Evolutionary conservation across 345 rosid species (phyloP), one percentile per base, ranked within the genome.

Genomic region (Isatis tinctoria): DNA sequence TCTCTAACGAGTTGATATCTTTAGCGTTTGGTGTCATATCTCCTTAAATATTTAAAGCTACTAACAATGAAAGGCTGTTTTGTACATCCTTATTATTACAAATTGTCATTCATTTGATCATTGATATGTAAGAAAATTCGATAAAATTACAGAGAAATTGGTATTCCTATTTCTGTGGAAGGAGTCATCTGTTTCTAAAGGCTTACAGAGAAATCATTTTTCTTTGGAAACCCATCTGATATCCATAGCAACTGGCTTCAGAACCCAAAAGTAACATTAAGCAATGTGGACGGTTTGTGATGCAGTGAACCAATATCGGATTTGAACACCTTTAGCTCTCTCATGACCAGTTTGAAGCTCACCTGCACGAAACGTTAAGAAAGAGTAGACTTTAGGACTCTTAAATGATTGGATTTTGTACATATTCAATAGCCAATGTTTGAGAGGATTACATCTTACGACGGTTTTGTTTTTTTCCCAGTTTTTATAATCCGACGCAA

Each of bases 1-100:
- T 95, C 65, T 95, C 96, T 3, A 95, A 92, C 51, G 96, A 95
- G 75, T 75, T 87, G 83, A 92, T 91, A 74, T 90, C 96, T 17
- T 80, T 80, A 69, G 91, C 96, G 8, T 95, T 95, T 72, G 70
- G 83, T 30, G 78, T 74, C 24, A 67, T 91, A 68, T 74, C 82
- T 78, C 81, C 87, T 60, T 88, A 73, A 72, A 73, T 11, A 14
- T 28, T 54, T 20, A 2, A 18, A 67, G 60, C 26, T 44, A 22
- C 36, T 22, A 48, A 58, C 67, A 57, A 37, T 6, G 54, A 64
- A 33, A 47, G 43, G 54, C 40, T 61, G 37, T 43, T 73, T 52
- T 26, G 30, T 36, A 28, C 52, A 51, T 72, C 51, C 40, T 60
- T 16, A 1, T 1, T 28, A 3, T 72, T 63, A 33, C 28, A 48